Base-by-base conservation (phyloP, 78 protist species). In the Monosiga brevicollis region DNA sequence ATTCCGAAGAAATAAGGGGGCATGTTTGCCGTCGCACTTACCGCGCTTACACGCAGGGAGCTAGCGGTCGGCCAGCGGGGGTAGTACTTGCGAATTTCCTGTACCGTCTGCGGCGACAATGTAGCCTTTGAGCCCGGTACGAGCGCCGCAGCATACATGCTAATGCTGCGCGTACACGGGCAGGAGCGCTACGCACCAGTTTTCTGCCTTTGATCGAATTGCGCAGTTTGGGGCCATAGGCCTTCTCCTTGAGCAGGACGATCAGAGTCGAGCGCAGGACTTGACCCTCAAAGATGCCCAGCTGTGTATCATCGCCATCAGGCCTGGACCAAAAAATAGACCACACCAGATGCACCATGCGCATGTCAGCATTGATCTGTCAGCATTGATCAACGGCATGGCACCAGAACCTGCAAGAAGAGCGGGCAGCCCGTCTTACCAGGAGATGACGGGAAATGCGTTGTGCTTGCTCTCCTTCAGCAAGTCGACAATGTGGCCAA, bases 401-500 rank as follows among this genome's bases (percentile, higher is more conserved):
- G 70, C 32, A 20, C 70, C 70, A 20, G 70, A 20, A 20, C 70
- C 9, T 20, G 70, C 70, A 9, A 54, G 32, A 22, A 20, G 32
- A 22, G 70, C 70, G 32, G 70, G 32, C 70, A 54, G 70, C 26
- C 36, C 10, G 26, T 72, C 11, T 23, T 32, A 41, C 15, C 70
- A 6, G 39, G 42, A 1, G 20, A 87, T 42, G 77, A 93, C 95
- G 35, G 95, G 94, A 76, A 91, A 93, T 40, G 90, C 95, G 39
- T 87, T 79, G 87, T 93, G 95, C 9, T 41, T 26, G 38, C 49
- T 73, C 39, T 41, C 73, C 42, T 26, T 20, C 39, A 94, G 84
- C 1, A 89, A 29, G 23, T 71, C 35, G 36, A 74, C 0, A 22
- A 89, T 71, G 42, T 10, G 41, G 62, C 80, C 42, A 22, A 84